Percentiles rank a stretch among this genome's conserved stretches.
Conservation (phyloP, 2,329 filamentous ascomycete species). For the Geosmithia morbida region DNA sequence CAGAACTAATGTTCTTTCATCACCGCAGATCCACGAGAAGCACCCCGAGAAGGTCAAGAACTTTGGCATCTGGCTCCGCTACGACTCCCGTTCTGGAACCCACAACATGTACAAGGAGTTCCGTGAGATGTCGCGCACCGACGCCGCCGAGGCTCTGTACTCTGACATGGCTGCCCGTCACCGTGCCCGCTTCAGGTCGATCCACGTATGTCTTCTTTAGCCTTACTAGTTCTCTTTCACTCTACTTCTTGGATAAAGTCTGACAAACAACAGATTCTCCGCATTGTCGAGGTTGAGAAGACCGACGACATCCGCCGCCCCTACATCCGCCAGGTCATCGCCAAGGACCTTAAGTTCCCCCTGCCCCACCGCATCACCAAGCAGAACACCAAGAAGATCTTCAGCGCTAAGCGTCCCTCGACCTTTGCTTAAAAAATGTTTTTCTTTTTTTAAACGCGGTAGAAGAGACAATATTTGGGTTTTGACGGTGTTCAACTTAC, state of each 20-base stretch:
- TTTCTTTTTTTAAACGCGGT: slow-evolving; percentile 29
- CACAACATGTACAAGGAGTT: slow-evolving; percentile 99
- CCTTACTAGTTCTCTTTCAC: not conserved
- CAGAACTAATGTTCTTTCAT: not conserved
- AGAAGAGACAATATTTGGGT: slow-evolving; percentile 22
- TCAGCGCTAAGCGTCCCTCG: slow-evolving; percentile 81
- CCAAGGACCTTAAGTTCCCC: slow-evolving; percentile 94
- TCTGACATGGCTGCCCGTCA: slow-evolving; percentile 99
- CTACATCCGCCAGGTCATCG: slow-evolving; percentile 97
- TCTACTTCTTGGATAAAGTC: not conserved
- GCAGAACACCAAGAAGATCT: slow-evolving; percentile 75
- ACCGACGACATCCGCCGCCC: slow-evolving; percentile 88
- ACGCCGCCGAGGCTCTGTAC: slow-evolving; percentile 94
- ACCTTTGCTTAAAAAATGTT: slow-evolving; percentile 74
- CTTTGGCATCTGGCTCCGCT: slow-evolving; percentile 99
- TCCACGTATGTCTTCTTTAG: slow-evolving; percentile 67
- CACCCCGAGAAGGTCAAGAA: slow-evolving; percentile 99
- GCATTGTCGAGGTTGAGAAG: slow-evolving; percentile 96
- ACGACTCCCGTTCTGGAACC: slow-evolving; percentile 98
- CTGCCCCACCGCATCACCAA: slow-evolving; percentile 91
- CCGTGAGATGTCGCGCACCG: slow-evolving; percentile 93
- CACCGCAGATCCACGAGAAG: slow-evolving; percentile 71
- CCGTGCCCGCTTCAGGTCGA: slow-evolving; percentile 89
- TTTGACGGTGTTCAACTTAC: slow-evolving; percentile 45
- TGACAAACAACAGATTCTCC: slow-evolving; percentile 60